Evolutionary conservation across 2,329 filamentous ascomycete species (phyloP).

Genomic region (Pseudogymnoascus sp.): DNA sequence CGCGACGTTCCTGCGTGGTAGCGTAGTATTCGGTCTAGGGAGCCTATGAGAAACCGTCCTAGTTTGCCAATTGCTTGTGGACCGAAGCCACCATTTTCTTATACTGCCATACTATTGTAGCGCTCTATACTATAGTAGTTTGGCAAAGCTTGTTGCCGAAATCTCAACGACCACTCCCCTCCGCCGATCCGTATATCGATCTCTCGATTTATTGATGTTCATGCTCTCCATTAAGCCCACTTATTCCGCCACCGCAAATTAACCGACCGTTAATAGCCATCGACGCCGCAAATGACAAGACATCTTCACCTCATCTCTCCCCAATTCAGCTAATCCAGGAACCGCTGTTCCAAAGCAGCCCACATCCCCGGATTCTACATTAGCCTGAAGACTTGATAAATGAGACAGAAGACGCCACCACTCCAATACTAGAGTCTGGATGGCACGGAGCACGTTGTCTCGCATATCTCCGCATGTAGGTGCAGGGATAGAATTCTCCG

Average conservation of each 20-base stretch:
- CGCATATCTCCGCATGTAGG: not conserved
- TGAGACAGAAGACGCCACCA: not conserved
- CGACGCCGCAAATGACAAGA: not conserved
- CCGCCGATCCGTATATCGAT: not conserved
- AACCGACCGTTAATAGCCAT: not conserved
- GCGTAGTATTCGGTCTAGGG: not conserved
- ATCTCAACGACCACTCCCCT: not conserved
- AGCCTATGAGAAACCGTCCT: not conserved
- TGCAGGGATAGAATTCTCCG: not conserved
- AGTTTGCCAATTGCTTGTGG: not conserved
- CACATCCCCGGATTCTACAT: conserved; percentile 7
- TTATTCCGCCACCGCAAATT: conserved; percentile 8
- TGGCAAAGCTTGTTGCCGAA: conserved; percentile 1
- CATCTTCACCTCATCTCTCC: not conserved
- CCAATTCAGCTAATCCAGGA: not conserved
- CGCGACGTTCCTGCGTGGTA: not conserved
- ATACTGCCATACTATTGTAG: not conserved
- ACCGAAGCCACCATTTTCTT: not conserved
- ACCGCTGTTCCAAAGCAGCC: not conserved
- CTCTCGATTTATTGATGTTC: not conserved
- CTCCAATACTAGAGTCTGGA: not conserved
- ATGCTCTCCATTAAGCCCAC: not conserved
- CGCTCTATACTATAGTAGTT: not conserved
- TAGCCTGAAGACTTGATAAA: conserved; percentile 5
- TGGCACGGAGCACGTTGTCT: not conserved